Base-by-base conservation (phyloP, 2,329 filamentous ascomycete species). In the Stemphylium beticola region DNA sequence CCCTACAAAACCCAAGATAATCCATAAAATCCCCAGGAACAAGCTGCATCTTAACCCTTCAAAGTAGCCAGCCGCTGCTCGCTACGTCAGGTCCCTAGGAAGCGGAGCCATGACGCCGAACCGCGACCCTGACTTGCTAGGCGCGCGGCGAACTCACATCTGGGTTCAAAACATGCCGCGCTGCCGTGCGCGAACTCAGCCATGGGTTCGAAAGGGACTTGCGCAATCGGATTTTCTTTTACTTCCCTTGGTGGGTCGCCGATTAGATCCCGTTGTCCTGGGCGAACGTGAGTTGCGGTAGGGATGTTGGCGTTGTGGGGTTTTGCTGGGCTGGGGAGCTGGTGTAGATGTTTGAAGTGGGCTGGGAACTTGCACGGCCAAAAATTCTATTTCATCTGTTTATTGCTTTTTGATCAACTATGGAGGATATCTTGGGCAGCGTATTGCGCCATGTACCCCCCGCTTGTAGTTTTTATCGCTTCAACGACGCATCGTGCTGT, bases 91-190 rank as follows among this genome's bases (percentile, higher is more conserved):
- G 24, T 26, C 10, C 26, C 26, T 10, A 9, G 26, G 26, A 29
- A 11, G 26, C 26, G 26, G 26, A 7, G 26, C 26, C 26, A 11
- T 29, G 9, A 11, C 9, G 26, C 26, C 26, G 26, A 29, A 29
- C 26, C 26, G 26, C 26, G 26, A 29, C 26, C 26, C 26, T 29
- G 26, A 11, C 26, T 29, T 29, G 10, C 11, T 29, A 44, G 18
- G 38, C 50, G 50, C 44, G 44, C 50, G 50, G 39, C 32, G 44
- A 49, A 37, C 44, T 43, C 44, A 53, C 15, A 29, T 39, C 20
- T 42, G 50, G 33, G 50, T 43, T 42, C 18, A 43, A 49, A 39
- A 38, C 50, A 49, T 43, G 32, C 44, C 44, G 11, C 44, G 39
- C 33, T 17, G 15, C 17, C 38, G 22, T 24, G 22, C 32, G 9